A percentile compares a stretch with the other conserved stretches of the same genome.
phyloP scores from a whole-genome alignment of 2,329 filamentous ascomycete species.

The Monilinia aucupariae region DNA sequence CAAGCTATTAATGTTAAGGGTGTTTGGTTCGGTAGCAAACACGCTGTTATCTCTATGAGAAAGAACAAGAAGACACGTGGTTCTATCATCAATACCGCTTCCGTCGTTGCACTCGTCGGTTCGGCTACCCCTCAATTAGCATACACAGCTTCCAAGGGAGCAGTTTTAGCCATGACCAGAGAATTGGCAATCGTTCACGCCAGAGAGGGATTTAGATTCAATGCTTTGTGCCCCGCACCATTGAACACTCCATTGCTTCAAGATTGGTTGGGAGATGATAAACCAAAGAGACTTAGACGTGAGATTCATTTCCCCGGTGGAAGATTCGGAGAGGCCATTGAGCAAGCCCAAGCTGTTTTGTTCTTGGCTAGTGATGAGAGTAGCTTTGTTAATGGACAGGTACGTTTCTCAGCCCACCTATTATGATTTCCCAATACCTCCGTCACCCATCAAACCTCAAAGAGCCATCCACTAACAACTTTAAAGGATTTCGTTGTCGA shows the following conservation, averaged over 20 bases:
- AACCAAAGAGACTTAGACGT: conserved; percentile 62
- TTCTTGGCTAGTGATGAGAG: conserved; percentile 71
- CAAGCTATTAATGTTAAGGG: conserved; percentile 75
- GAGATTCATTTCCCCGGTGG: conserved; percentile 72
- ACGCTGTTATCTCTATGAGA: conserved; percentile 62
- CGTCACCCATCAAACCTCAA: not conserved
- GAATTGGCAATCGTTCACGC: conserved; percentile 72
- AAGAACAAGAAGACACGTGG: conserved; percentile 61
- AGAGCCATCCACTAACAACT: not conserved
- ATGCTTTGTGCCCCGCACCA: conserved; percentile 67
- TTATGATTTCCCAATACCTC: not conserved
- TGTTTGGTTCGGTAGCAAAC: conserved; percentile 72
- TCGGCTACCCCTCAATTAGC: conserved; percentile 67
- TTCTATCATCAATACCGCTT: conserved; percentile 70
- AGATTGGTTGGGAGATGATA: conserved; percentile 70
- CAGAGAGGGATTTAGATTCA: conserved; percentile 68
- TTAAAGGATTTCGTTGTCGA: conserved; percentile 82
- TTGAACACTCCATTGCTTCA: conserved; percentile 71
- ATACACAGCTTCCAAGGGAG: conserved; percentile 72
- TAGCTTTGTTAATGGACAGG: conserved; percentile 68
- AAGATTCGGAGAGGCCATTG: conserved; percentile 70
- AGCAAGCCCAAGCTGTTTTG: conserved; percentile 69
- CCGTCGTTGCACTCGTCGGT: conserved; percentile 67
- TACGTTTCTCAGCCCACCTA: conserved; percentile 7
- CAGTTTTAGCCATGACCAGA: conserved; percentile 67